These are phyloP conservation scores for Mitragyna speciosa DNA, from an alignment of 257 asterid species.

Conservation along the genomic window DNA sequence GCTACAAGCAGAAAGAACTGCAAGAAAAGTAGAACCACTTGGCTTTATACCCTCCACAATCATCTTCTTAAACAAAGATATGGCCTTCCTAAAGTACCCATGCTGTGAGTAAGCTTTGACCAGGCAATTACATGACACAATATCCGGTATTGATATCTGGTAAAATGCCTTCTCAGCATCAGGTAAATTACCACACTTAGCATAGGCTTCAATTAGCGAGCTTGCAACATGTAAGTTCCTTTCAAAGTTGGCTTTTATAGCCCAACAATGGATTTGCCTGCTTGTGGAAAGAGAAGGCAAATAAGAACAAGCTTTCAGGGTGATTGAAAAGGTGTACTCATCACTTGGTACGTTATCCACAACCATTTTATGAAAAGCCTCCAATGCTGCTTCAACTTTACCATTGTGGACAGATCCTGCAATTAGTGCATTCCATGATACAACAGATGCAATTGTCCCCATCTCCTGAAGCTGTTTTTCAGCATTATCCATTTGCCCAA, in stretches of 20 bases:
- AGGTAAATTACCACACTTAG: slow-evolving; percentile 23
- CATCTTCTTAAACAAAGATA: slow-evolving; percentile 22
- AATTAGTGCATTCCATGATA: slow-evolving; percentile 30
- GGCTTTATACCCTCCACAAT: slow-evolving; percentile 16
- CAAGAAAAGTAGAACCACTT: slow-evolving; percentile 24
- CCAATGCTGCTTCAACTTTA: slow-evolving; percentile 13
- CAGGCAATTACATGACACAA: slow-evolving; percentile 22
- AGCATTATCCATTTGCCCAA: slow-evolving; percentile 25
- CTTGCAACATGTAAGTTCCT: slow-evolving; percentile 26
- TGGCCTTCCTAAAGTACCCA: slow-evolving; percentile 15
- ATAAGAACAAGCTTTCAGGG: slow-evolving; percentile 20
- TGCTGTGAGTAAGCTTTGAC: slow-evolving; percentile 27
- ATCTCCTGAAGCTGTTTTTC: slow-evolving; percentile 19
- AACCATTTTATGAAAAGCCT: slow-evolving; percentile 17
- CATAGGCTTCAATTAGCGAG: slow-evolving; percentile 30
- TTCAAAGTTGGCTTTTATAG: slow-evolving; percentile 19
- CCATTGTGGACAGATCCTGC: slow-evolving; percentile 24
- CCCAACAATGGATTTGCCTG: slow-evolving; percentile 30
- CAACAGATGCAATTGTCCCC: slow-evolving; percentile 21
- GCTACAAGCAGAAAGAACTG: slow-evolving; percentile 26
- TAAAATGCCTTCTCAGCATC: slow-evolving; percentile 22
- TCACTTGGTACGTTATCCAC: slow-evolving; percentile 11
- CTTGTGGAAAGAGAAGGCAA: slow-evolving; percentile 20
- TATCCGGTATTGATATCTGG: slow-evolving; percentile 10
- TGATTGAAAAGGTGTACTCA: slow-evolving; percentile 26